Conservation (phyloP, 148 eudicot genomes). For the Amaranthus hypochondriacus region DNA sequence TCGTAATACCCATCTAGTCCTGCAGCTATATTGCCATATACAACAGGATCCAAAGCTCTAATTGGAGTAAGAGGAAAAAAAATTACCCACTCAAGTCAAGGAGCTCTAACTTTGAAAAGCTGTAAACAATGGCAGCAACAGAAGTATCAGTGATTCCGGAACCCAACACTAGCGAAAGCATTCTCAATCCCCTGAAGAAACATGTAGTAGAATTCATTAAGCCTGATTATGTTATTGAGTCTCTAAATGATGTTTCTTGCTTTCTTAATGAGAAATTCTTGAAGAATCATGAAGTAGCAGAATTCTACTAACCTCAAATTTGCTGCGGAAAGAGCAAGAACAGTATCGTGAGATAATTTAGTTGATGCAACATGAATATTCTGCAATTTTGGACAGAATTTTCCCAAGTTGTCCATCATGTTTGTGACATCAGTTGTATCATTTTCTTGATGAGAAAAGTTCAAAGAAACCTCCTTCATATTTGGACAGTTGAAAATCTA, state of each 20-base stretch:
- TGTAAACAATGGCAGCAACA: slow-evolving; percentile 85
- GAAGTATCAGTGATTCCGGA: slow-evolving; percentile 89
- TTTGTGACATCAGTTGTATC: slow-evolving; percentile 64
- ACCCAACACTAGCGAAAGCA: slow-evolving; percentile 83
- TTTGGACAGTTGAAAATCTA: slow-evolving; percentile 87
- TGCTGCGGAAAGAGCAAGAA: slow-evolving; percentile 79
- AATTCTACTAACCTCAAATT: slow-evolving; percentile 60
- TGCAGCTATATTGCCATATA: neutral
- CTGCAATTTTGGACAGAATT: slow-evolving; percentile 75
- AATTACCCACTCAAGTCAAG: slow-evolving; percentile 93
- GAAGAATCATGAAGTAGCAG: neutral
- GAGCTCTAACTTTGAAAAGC: slow-evolving; percentile 72
- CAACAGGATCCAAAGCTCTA: neutral
- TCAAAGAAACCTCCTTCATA: slow-evolving; percentile 71
- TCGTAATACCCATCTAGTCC: neutral
- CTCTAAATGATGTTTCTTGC: neutral
- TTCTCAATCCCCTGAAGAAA: slow-evolving; percentile 62
- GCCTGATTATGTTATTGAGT: neutral
- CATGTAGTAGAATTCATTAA: slow-evolving; percentile 3
- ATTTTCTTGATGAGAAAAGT: slow-evolving; percentile 67
- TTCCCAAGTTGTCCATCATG: slow-evolving; percentile 67
- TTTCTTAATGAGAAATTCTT: neutral
- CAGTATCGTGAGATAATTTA: slow-evolving; percentile 64
- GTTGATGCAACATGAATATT: slow-evolving; percentile 76
- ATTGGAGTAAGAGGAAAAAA: neutral